Evolutionary conservation across 225 moss, liverwort and hornwort genomes (phyloP), one percentile per base, ranked within the genome.

Genomic region (Bryum argenteum): DNA sequence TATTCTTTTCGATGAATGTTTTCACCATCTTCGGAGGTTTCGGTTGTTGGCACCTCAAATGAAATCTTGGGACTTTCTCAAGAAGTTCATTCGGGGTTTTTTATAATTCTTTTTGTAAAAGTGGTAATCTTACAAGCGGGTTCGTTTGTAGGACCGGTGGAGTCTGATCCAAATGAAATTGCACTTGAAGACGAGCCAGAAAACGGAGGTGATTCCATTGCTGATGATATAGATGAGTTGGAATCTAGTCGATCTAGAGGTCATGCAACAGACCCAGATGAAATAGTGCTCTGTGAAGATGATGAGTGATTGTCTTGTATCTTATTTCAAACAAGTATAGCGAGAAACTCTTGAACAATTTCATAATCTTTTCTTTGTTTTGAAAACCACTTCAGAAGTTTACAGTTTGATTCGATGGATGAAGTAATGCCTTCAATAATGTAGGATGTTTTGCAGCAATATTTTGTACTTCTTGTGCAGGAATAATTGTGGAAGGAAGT

Each of bases 111-210:
- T 33, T 61, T 52, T n/a, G 19, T 21, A 60, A 65, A 54, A 61
- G 20, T 43, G 22, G 67, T 24, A 55, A 43, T 33, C 19, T 52
- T 44, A 24, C 26, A 28, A 26, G 24, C 37, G 60, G 63, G 39
- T 21, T 63, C 38, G 45, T 43, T 28, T 63, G 9, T 38, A 72
- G 81, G 79, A 59, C 75, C 69, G 9, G 74, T 43, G 67, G 76
- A 62, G 70, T 67, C 72, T 37, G 96, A 92, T 76, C 89, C 93
- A 12, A 78, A 91, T 73, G 93, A 96, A 71, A 89, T 93, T 76
- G 75, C 24, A 70, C 71, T 96, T 11, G 88, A 88, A 55, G 93
- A 89, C 58, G 92, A 85, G 17, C 74, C 78, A 67, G 58, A 71
- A 67, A 64, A 56, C 24, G 77, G 47, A 66, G 71, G 56, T 37